Conservation (phyloP, 2,329 filamentous ascomycete species). For the Claviceps sp. region DNA sequence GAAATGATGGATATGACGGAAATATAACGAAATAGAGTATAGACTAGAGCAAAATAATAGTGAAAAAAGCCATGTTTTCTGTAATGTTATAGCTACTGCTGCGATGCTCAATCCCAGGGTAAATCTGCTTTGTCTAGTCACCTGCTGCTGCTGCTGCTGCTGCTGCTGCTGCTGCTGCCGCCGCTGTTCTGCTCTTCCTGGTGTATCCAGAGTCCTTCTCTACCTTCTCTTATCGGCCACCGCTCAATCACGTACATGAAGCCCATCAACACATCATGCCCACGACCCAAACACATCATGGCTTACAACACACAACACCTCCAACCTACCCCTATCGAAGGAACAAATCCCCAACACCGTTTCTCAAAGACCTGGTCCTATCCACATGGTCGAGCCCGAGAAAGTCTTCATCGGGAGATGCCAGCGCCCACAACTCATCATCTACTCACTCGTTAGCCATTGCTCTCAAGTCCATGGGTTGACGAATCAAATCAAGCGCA, state of each 20-base stretch:
- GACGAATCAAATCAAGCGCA: background rate
- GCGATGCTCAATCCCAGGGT: background rate
- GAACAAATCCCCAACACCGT: constrained; percentile 51
- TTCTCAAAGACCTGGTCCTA: constrained; percentile 42
- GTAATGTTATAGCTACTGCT: background rate
- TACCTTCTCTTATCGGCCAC: constrained; percentile 5
- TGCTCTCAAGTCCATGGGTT: background rate
- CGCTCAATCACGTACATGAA: background rate
- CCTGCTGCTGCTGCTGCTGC: background rate
- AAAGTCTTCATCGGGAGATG: constrained; percentile 42
- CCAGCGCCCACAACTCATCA: constrained; percentile 42
- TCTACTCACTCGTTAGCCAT: constrained; percentile 25
- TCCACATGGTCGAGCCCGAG: constrained; percentile 55
- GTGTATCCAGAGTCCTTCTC: constrained; percentile 7
- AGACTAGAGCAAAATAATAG: background rate
- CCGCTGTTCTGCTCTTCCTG: background rate
- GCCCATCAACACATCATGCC: background rate
- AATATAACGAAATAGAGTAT: background rate
- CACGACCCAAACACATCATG: background rate
- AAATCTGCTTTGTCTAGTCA: background rate
- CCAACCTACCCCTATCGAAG: constrained; percentile 23
- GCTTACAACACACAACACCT: background rate
- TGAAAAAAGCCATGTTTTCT: constrained; percentile 1
- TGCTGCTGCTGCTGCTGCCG: background rate
- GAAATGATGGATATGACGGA: constrained; percentile 22